Conservation (phyloP, 2,329 filamentous ascomycete species). For the Sporothrix variecibatus region DNA sequence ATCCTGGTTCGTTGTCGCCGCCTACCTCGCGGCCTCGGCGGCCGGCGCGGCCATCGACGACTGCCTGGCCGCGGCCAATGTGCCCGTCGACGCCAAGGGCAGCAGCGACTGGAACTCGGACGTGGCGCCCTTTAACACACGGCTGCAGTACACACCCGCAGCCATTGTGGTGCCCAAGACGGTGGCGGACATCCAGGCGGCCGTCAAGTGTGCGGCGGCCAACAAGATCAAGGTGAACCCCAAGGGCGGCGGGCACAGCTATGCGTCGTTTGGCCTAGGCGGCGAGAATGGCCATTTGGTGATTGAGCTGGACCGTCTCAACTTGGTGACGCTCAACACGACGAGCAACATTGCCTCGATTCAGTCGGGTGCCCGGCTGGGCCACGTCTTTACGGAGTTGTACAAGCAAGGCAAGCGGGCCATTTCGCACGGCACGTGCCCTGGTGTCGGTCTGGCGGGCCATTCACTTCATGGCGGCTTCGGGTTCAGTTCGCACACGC, state of each 20-base stretch:
- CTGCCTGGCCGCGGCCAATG: conserved; percentile 34
- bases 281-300: conserved; percentile 52
- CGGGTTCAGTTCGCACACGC: conserved; percentile 42
- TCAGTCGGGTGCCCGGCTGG: conserved; percentile 53
- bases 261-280: conserved; percentile 51
- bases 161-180: conserved; percentile 49
- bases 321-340: conserved; percentile 45
- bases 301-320: conserved; percentile 50
- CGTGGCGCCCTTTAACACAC: conserved; percentile 36
- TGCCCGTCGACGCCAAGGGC: conserved; percentile 33
- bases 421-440: conserved; percentile 55
- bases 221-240: conserved; percentile 50
- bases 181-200: conserved; percentile 47
- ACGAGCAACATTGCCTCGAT: conserved; percentile 46
- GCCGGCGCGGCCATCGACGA: conserved; percentile 35
- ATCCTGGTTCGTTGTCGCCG: background rate
- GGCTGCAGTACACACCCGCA: conserved; percentile 38
- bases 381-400: conserved; percentile 47
- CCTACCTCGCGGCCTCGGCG: conserved; percentile 11
- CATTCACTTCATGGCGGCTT: conserved; percentile 46
- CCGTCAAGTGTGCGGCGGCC: conserved; percentile 48
- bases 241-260: conserved; percentile 55
- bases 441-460: conserved; percentile 46
- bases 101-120: conserved; percentile 35
- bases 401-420: conserved; percentile 44